These are phyloP conservation scores for Cucumis variabilis DNA, from an alignment of 331 rosid species.

Conservation along the genomic window DNA sequence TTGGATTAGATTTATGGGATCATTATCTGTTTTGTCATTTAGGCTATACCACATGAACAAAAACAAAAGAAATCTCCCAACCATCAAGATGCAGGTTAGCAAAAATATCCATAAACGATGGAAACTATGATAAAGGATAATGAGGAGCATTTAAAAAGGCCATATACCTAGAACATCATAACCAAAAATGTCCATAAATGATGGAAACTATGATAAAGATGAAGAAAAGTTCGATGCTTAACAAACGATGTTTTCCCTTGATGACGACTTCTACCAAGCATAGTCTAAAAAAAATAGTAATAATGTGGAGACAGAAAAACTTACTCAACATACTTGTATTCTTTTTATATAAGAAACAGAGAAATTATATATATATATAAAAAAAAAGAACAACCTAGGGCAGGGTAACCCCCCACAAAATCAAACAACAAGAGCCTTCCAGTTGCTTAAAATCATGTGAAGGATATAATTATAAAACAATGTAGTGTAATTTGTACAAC, in stretches of 20 bases:
- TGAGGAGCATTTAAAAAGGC: neutral
- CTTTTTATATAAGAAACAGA: too few species aligned
- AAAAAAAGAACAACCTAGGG: too few species aligned
- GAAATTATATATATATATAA: too few species aligned
- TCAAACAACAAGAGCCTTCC: too few species aligned
- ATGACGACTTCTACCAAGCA: conserved; percentile 59
- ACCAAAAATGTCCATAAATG: conserved; percentile 93
- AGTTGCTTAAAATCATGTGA: too few species aligned
- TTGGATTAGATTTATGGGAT: neutral
- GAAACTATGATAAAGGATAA: too few species aligned
- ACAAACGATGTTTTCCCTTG: conserved; percentile 96
- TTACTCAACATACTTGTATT: neutral
- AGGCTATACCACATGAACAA: neutral
- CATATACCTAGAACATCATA: conserved; percentile 96
- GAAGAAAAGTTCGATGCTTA: conserved; percentile 95
- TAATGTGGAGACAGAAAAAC: neutral
- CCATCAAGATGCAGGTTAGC: too few species aligned
- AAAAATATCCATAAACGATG: too few species aligned
- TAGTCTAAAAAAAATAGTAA: conserved; percentile 47
- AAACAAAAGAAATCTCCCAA: neutral
- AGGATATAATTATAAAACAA: too few species aligned
- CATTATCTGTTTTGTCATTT: neutral
- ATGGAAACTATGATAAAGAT: conserved; percentile 94
- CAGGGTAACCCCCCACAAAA: too few species aligned
- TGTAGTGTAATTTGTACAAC: too few species aligned